Base-by-base conservation (phyloP, 2,329 filamentous ascomycete genomes). In the Botryotinia narcissicola region DNA sequence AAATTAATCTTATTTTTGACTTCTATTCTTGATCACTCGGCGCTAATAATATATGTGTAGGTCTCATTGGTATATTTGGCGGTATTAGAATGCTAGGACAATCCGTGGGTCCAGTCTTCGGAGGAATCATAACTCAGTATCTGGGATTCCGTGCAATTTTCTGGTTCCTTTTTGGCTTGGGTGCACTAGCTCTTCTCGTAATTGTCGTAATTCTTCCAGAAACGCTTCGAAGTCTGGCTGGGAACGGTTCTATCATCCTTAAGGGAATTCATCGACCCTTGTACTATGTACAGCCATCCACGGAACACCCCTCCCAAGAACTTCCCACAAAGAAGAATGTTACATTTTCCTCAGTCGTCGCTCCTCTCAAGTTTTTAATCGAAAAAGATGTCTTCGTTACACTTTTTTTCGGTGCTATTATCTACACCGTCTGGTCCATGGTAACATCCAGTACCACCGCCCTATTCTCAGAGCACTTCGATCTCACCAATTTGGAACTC, bases 131-230 rank as follows among this genome's bases (percentile, higher is more conserved):
- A 0, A 82, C 82, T 1, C 81, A 83, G 40, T 80, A 80, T 42
- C 76, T 87, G 0, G 86, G 85, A 1, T 88, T 85, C 84, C 80
- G 82, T 62, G 80, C 82, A 5, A 83, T 87, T 16, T 88, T 88
- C 75, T 87, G 85, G 84, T 85, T 87, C 71, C 80, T 69, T 57
- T 32, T 69, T 88, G 22, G 79, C 82, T 35, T 78, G 35, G 63
- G 80, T 32, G 76, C 85, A 8, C 22, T 83, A 2, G 79, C 81
- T 7, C 80, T 85, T 35, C 48, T 85, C 7, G 70, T 84, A 20
- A 82, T 78, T 9, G 70, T 69, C n/a, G 35, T 8, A 4, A 8
- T 69, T 42, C 66, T 79, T 25, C 78, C 78, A 0, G 78, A 79
- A 62, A 79, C 78, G 3, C 72, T 76, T n/a, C 74, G 78, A 61